A percentile compares a stretch with the other conserved stretches of the same genome.
Evolutionary conservation across 371 early-diverging fungal species (phyloP).

Genomic region (Blastocladiella emersonii): DNA sequence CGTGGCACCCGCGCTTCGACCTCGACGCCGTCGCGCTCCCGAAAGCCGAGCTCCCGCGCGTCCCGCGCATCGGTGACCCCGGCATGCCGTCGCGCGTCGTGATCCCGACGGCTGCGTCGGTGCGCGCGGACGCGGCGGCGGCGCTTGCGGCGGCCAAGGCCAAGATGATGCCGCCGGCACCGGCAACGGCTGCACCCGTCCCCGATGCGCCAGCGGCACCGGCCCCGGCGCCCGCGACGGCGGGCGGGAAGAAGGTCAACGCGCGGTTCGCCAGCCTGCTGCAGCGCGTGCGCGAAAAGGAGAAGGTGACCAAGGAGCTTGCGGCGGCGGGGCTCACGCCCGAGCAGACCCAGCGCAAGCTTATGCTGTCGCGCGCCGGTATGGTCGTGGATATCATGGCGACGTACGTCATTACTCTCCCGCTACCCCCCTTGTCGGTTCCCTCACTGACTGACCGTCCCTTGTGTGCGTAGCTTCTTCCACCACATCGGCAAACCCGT

Average conservation of each 20-base stretch:
- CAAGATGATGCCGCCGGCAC: too few species aligned
- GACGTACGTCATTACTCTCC: background rate
- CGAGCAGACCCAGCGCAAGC: background rate
- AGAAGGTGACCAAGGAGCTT: too few species aligned
- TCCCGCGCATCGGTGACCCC: too few species aligned
- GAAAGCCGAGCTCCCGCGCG: background rate
- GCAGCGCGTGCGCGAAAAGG: too few species aligned
- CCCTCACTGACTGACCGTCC: background rate
- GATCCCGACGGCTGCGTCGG: background rate
- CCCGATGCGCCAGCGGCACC: too few species aligned
- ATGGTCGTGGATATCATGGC: background rate
- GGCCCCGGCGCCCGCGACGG: too few species aligned
- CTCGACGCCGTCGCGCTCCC: background rate
- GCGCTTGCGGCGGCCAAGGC: too few species aligned
- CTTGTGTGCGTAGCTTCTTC: too few species aligned
- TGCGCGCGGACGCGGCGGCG: background rate
- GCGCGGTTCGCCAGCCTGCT: too few species aligned
- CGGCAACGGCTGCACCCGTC: too few species aligned
- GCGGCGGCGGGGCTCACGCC: background rate
- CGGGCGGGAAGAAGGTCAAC: too few species aligned
- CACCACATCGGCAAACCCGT: background rate
- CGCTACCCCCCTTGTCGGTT: background rate
- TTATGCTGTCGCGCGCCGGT: background rate
- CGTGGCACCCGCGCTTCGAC: background rate
- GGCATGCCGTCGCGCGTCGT: background rate